Percentiles rank a stretch among this genome's conserved stretches.
Evolutionary conservation across 2,329 filamentous ascomycete genomes (phyloP).

Genomic region (Onygenales sp.): DNA sequence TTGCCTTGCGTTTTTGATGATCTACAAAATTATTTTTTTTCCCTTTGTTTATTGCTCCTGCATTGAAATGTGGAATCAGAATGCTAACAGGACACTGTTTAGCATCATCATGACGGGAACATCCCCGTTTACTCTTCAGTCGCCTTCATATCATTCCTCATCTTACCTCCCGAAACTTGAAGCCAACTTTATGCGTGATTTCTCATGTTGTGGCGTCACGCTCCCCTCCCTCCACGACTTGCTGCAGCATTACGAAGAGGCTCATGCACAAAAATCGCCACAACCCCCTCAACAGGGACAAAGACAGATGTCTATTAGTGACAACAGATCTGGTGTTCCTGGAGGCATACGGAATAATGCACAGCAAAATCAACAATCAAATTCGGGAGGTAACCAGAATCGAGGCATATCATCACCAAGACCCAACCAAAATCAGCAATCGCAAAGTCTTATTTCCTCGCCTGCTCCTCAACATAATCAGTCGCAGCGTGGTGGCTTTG

Average conservation of each 20-base stretch:
- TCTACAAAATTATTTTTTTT: not conserved
- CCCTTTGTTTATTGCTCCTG: constrained; percentile 14
- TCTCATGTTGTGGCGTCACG: constrained; percentile 84
- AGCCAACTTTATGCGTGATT: constrained; percentile 95
- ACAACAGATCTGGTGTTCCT: constrained; percentile 42
- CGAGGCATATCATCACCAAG: constrained; percentile 1
- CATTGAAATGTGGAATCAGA: not conserved
- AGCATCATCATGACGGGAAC: constrained; percentile 95
- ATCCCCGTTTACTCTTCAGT: constrained; percentile 82
- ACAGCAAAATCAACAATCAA: constrained; percentile 9
- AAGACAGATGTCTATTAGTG: constrained; percentile 34
- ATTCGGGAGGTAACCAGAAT: constrained; percentile 2
- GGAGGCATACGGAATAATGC: constrained; percentile 26
- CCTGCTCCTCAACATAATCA: constrained; percentile 12
- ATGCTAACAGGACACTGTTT: constrained; percentile 12
- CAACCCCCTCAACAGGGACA: constrained; percentile 39
- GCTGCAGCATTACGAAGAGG: constrained; percentile 92
- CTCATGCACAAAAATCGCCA: constrained; percentile 65
- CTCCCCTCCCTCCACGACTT: constrained; percentile 89
- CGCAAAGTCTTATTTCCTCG: constrained; percentile 8
- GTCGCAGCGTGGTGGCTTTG: constrained; percentile 11
- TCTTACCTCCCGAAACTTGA: constrained; percentile 95
- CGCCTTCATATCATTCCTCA: constrained; percentile 92
- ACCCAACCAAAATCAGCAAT: constrained; percentile 19
- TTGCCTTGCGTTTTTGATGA: constrained; percentile 5